Percentiles rank a stretch among this genome's conserved stretches.
Evolutionary conservation across 208 protist genomes (phyloP).

Genomic region (Leishmania major): DNA sequence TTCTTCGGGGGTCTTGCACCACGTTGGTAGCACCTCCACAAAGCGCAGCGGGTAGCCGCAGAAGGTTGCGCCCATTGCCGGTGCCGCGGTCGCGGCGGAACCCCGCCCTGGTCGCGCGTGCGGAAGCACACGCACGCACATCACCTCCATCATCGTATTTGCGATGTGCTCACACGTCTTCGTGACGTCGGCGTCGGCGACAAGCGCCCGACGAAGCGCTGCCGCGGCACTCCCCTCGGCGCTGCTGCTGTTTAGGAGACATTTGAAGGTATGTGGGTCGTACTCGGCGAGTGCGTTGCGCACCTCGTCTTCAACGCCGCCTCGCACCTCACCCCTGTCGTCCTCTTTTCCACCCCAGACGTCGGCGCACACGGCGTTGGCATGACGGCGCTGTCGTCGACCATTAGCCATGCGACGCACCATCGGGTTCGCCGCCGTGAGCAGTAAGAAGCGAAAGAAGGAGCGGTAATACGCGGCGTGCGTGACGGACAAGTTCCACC

Average conservation of each 20-base stretch:
- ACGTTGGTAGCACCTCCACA: constrained; percentile 38
- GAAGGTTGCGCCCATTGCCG: not conserved
- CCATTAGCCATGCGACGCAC: constrained; percentile 35
- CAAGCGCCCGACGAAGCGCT: constrained; percentile 10
- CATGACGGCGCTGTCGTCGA: constrained; percentile 29
- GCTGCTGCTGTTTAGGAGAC: constrained; percentile 21
- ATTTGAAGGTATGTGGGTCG: not conserved
- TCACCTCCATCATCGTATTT: constrained; percentile 7
- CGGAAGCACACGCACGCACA: constrained; percentile 32
- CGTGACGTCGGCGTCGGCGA: constrained; percentile 4
- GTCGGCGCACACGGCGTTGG: constrained; percentile 4
- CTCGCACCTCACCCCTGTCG: not conserved
- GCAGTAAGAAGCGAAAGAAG: constrained; percentile 55
- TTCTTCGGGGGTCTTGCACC: constrained; percentile 21
- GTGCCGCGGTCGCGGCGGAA: not conserved
- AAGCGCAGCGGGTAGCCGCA: constrained; percentile 24
- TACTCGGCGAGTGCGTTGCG: constrained; percentile 1
- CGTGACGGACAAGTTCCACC: constrained; percentile 44
- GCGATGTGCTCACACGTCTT: not conserved
- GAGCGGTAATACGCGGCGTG: constrained; percentile 47
- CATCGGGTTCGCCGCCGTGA: constrained; percentile 35
- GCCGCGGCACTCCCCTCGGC: constrained; percentile 1
- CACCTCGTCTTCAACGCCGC: not conserved
- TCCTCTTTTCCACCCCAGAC: constrained; percentile 2
- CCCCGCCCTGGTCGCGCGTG: constrained; percentile 16